Percentiles rank a stretch among this genome's conserved stretches.
phyloP scores from a whole-genome alignment of 257 asterid genomes.

The Oldenlandia corymbosa region DNA sequence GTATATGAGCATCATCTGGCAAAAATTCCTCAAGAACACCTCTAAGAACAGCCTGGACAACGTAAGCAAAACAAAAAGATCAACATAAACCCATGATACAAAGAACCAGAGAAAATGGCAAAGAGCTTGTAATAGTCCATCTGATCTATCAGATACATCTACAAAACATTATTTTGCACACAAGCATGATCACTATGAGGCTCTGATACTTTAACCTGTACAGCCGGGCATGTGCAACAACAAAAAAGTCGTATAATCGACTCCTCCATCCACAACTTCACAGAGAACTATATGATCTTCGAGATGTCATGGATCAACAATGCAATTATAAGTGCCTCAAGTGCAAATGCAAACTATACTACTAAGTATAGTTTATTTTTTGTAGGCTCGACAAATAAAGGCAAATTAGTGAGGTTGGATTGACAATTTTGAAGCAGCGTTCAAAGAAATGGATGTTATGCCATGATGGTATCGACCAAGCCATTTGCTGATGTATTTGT shows the following conservation, averaged over 20 bases:
- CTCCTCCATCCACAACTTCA: not conserved
- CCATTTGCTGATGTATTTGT: too few relatives aligned
- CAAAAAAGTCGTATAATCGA: not conserved
- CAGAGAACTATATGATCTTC: not conserved
- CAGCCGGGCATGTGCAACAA: not conserved
- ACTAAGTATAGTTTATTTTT: too few relatives aligned
- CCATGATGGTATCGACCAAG: too few relatives aligned
- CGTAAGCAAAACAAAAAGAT: not conserved
- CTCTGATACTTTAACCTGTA: not conserved
- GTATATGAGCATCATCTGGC: slow-evolving; percentile 78
- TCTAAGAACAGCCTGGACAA: slow-evolving; percentile 83
- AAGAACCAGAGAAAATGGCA: not conserved
- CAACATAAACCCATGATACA: not conserved
- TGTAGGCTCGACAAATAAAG: too few relatives aligned
- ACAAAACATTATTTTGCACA: not conserved
- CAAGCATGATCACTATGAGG: not conserved
- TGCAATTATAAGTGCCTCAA: not conserved
- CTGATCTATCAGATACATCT: not conserved
- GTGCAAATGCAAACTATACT: not conserved
- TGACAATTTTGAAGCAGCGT: too few relatives aligned
- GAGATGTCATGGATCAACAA: not conserved
- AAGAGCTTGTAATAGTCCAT: not conserved
- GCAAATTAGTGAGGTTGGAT: too few relatives aligned
- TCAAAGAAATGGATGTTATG: too few relatives aligned
- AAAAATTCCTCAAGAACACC: slow-evolving; percentile 59